Conservation (phyloP, 2,329 filamentous ascomycete genomes). For the Botrytis paeoniae region DNA sequence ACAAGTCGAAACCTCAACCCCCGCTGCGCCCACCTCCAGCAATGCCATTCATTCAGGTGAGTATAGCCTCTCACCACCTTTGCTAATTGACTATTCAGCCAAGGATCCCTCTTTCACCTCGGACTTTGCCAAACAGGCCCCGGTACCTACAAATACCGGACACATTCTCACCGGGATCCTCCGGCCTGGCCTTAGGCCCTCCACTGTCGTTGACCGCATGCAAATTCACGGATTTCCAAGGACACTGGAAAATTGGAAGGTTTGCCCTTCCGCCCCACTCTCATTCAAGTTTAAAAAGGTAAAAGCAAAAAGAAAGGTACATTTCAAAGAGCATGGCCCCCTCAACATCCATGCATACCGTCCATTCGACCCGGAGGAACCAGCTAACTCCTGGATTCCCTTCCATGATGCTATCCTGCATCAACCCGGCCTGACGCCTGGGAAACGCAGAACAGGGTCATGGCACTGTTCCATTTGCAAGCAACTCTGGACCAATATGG, state of each 20-base stretch:
- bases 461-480: not conserved
- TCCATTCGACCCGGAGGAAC: not conserved
- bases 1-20: not conserved
- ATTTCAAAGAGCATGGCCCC: not conserved
- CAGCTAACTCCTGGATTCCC: not conserved
- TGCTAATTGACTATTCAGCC: not conserved
- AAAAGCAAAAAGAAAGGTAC: not conserved
- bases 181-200: not conserved
- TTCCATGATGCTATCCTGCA: not conserved
- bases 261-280: not conserved
- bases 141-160: not conserved
- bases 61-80: not conserved
- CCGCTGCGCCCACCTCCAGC: conserved; percentile 5
- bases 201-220: not conserved
- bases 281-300: not conserved
- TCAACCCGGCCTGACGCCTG: not conserved
- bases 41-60: not conserved
- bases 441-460: accelerated
- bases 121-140: not conserved
- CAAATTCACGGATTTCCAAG: not conserved
- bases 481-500: not conserved
- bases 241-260: not conserved
- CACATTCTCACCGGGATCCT: not conserved
- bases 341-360: not conserved
- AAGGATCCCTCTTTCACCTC: not conserved